phyloP scores from a whole-genome alignment of 176 grass and related monocot species.

The Otatea glauca region DNA sequence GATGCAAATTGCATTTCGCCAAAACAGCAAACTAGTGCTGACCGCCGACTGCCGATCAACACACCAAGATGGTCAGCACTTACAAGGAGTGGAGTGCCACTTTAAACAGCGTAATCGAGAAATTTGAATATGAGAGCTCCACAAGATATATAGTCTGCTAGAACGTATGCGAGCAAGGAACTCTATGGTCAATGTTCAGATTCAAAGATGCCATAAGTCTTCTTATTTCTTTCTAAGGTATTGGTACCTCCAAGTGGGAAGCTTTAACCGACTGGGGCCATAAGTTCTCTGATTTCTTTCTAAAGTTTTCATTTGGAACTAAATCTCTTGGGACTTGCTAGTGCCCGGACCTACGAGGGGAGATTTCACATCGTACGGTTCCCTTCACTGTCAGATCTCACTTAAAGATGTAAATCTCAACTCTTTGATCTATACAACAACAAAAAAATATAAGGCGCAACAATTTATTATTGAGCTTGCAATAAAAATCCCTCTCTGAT shows the following conservation, averaged over 20 bases:
- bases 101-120: not conserved
- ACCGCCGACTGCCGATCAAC: not conserved
- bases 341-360: no score
- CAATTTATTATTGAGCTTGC: no score
- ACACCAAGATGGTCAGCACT: not conserved
- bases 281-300: no score
- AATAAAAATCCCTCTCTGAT: no score
- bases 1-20: not conserved
- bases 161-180: not conserved
- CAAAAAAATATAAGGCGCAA: no score
- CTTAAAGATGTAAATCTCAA: no score
- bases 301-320: no score
- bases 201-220: not conserved
- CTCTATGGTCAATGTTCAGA: not conserved
- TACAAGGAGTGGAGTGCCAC: not conserved
- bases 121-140: not conserved
- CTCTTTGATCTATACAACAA: no score
- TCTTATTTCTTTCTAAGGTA: not conserved
- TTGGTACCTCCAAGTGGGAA: not conserved
- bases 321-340: no score
- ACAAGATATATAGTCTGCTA: no score
- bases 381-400: no score
- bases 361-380: no score
- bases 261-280: not conserved
- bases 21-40: not conserved